Evolutionary conservation across 176 grass and related monocot genomes (phyloP).

Genomic region (Puya raimondii): DNA sequence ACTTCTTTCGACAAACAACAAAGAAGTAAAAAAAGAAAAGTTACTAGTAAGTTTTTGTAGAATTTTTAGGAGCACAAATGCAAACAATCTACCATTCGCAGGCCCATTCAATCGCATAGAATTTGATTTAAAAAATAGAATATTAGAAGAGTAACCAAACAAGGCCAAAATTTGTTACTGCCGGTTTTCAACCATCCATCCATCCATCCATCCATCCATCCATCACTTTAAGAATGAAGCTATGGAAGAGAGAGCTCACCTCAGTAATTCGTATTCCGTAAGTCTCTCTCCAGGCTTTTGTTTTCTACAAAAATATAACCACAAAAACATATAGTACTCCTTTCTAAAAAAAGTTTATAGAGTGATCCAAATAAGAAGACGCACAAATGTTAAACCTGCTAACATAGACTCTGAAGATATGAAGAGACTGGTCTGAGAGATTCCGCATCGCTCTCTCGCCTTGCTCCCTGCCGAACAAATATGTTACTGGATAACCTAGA

Average conservation of each 20-base stretch:
- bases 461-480: conserved; percentile 53
- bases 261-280: conserved; percentile 60
- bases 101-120: too few relatives aligned
- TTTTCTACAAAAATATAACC: conserved; percentile 21
- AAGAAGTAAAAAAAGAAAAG: too few relatives aligned
- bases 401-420: conserved; percentile 67
- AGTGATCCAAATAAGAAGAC: background rate
- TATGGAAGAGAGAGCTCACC: conserved; percentile 30
- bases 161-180: background rate
- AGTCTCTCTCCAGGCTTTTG: conserved; percentile 19
- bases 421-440: conserved; percentile 56
- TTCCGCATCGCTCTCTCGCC: conserved; percentile 30
- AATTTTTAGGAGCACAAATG: too few relatives aligned
- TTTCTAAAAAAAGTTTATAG: background rate
- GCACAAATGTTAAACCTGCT: conserved; percentile 31
- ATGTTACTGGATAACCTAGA: conserved; percentile 77
- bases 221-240: background rate
- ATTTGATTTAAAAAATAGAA: too few relatives aligned
- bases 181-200: too few relatives aligned
- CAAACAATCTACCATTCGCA: too few relatives aligned
- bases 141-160: background rate
- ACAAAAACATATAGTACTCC: conserved; percentile 4
- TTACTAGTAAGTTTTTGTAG: too few relatives aligned
- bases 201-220: background rate
- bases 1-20: background rate